Conservation (phyloP, 1,284 basidiomycete species). For the Coniferiporia sulphurascens region DNA sequence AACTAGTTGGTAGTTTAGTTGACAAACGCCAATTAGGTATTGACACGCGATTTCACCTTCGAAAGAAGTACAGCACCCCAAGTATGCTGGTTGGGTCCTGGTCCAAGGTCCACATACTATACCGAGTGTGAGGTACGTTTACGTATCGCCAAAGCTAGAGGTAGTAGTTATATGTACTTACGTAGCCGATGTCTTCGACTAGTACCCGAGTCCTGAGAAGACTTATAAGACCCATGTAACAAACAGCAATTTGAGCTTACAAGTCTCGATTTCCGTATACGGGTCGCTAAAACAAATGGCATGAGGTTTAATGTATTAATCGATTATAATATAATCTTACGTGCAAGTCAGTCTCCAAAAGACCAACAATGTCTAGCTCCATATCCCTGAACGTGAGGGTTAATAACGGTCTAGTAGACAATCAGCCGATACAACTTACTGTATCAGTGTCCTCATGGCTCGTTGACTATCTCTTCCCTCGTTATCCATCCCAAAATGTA, state of each 20-base stretch:
- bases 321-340: conserved; percentile 37
- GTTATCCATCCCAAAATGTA: conserved; percentile 87
- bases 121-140: conserved; percentile 10
- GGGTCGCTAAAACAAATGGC: conserved; percentile 49
- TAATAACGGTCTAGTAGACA: background rate
- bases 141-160: background rate
- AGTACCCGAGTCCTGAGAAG: conserved; percentile 62
- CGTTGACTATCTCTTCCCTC: conserved; percentile 80
- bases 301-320: background rate
- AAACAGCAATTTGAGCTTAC: conserved; percentile 36
- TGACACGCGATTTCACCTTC: conserved; percentile 45
- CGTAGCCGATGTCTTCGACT: conserved; percentile 79
- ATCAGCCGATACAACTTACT: conserved; percentile 31
- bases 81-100: conserved; percentile 85
- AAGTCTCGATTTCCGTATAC: conserved; percentile 89
- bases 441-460: conserved; percentile 70
- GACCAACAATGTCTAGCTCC: conserved; percentile 76
- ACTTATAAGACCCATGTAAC: conserved; percentile 8
- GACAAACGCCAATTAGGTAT: background rate
- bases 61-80: conserved; percentile 86
- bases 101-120: conserved; percentile 78
- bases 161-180: conserved; percentile 32
- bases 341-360: conserved; percentile 86
- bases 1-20: conserved; percentile 44
- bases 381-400: conserved; percentile 50